Conservation (phyloP, 1,139 yeast species). For the Yamadazyma taylorii region DNA sequence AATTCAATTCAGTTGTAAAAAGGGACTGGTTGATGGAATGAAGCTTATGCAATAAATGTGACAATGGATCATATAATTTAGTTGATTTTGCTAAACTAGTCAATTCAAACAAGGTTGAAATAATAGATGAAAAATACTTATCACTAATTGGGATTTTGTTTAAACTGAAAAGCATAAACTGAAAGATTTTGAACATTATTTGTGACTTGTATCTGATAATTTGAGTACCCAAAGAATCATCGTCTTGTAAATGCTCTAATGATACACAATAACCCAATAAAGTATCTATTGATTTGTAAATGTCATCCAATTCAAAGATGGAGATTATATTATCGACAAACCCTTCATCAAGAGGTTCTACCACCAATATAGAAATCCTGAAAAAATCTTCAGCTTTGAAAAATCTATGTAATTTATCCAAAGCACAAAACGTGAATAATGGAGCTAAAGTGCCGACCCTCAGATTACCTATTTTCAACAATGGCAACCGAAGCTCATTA, state of each 20-base stretch:
- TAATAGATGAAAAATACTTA: slow-evolving; percentile 28
- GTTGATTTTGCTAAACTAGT: slow-evolving; percentile 36
- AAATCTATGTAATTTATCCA: slow-evolving; percentile 24
- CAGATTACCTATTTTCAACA: slow-evolving; percentile 29
- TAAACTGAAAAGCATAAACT: slow-evolving; percentile 26
- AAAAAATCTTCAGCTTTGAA: slow-evolving; percentile 37
- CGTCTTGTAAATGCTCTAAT: slow-evolving; percentile 31
- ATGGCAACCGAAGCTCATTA: slow-evolving; percentile 20
- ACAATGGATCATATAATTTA: slow-evolving; percentile 25
- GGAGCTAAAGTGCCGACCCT: slow-evolving; percentile 32
- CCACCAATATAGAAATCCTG: slow-evolving; percentile 32
- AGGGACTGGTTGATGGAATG: slow-evolving; percentile 30
- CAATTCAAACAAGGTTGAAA: slow-evolving; percentile 32
- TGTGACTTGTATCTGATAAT: slow-evolving; percentile 32
- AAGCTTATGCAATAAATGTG: slow-evolving; percentile 28
- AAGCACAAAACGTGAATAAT: slow-evolving; percentile 28
- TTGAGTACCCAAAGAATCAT: slow-evolving; percentile 37
- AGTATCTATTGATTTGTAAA: slow-evolving; percentile 29
- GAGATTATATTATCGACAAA: slow-evolving; percentile 25
- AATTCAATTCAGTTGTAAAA: slow-evolving; percentile 28
- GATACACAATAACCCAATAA: slow-evolving; percentile 33
- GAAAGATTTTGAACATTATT: slow-evolving; percentile 30
- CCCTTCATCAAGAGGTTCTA: slow-evolving; percentile 24
- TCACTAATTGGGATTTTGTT: slow-evolving; percentile 37
- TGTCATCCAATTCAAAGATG: slow-evolving; percentile 25